Percentiles rank a stretch among this genome's conserved stretches.
Evolutionary conservation across 1,284 basidiomycete species (phyloP).

Genomic region (Golubevia sp.): DNA sequence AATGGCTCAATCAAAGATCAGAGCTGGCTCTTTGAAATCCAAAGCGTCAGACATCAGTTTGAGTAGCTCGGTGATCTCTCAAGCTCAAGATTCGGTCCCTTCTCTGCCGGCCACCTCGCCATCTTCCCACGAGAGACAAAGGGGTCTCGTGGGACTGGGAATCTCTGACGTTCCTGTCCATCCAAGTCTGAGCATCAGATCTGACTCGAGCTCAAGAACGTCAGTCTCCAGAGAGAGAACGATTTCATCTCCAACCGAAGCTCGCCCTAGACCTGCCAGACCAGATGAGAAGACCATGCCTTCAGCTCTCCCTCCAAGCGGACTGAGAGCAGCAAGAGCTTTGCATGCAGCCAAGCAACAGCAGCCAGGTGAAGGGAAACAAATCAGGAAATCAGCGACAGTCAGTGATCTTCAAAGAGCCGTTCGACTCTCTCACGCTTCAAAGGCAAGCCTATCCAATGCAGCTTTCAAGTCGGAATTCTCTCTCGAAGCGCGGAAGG

Average conservation of each 20-base stretch:
- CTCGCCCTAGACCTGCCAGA: neutral
- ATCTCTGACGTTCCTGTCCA: neutral
- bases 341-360: neutral
- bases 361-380: neutral
- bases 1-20: no score
- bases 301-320: neutral
- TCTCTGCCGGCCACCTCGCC: no score
- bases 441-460: neutral
- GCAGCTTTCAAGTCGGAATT: constrained; percentile 6
- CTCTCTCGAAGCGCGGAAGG: constrained; percentile 12
- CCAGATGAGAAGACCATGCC: neutral
- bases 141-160: neutral
- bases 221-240: neutral
- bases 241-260: neutral
- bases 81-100: no score
- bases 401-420: neutral
- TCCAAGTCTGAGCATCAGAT: no score
- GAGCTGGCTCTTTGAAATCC: no score
- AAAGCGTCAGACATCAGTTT: no score
- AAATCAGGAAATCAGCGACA: neutral
- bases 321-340: neutral
- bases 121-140: neutral
- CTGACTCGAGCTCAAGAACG: neutral
- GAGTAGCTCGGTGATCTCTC: no score
- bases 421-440: neutral